Evolutionary conservation across 1,139 yeast species (phyloP).

Genomic region (Suzukiozyma palmioleophila): DNA sequence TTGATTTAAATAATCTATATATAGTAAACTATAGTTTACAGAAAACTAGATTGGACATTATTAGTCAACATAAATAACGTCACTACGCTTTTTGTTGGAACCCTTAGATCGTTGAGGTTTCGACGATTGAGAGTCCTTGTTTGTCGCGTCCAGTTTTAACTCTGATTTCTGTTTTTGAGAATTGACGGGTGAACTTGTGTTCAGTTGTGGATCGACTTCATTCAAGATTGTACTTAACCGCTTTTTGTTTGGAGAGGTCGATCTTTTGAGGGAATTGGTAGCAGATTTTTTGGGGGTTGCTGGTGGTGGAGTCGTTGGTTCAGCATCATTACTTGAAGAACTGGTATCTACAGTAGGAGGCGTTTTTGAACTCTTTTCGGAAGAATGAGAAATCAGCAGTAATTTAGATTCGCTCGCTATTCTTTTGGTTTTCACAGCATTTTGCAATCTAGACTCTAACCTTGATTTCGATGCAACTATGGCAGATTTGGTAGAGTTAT

Average conservation of each 20-base stretch:
- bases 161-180: background rate
- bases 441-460: slow-evolving; percentile 29
- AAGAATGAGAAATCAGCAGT: background rate
- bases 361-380: slow-evolving; percentile 3
- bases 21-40: background rate
- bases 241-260: slow-evolving; percentile 39
- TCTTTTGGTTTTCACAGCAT: slow-evolving; percentile 17
- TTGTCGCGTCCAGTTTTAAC: background rate
- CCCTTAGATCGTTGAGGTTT: background rate
- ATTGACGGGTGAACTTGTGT: background rate
- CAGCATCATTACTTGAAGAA: background rate
- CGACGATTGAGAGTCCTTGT: background rate
- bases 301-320: slow-evolving; percentile 15
- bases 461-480: slow-evolving; percentile 23
- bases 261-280: slow-evolving; percentile 26
- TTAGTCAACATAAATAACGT: slow-evolving; percentile 4
- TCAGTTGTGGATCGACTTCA: slow-evolving; percentile 7
- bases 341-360: slow-evolving; percentile 5
- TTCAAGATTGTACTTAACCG: slow-evolving; percentile 24
- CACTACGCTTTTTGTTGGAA: slow-evolving; percentile 2
- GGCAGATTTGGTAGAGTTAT: slow-evolving; percentile 9
- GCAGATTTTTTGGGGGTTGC: slow-evolving; percentile 17
- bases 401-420: slow-evolving; percentile 1
- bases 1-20: background rate
- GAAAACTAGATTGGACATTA: background rate